Conservation (phyloP, 345 rosid genomes). For the Ailanthus altissimus region DNA sequence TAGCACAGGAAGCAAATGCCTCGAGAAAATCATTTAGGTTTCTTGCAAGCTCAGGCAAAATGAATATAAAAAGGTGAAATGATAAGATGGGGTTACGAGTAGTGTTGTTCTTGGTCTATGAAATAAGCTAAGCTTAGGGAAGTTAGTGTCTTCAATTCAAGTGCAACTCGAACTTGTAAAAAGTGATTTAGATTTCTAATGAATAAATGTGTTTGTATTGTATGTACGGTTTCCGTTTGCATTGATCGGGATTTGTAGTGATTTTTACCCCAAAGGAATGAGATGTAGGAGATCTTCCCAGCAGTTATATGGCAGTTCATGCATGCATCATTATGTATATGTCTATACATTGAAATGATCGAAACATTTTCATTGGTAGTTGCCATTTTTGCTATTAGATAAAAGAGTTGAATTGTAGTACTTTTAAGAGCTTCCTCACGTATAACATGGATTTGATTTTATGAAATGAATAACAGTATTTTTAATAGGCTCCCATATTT, state of each 20-base stretch:
- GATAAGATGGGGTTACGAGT: background rate
- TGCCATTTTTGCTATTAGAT: background rate
- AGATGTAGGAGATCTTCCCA: background rate
- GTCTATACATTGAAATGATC: background rate
- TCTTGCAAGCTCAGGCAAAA: slow-evolving; percentile 37
- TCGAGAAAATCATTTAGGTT: slow-evolving; percentile 34
- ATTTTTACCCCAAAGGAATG: background rate
- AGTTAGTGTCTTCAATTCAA: background rate
- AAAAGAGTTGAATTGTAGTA: background rate
- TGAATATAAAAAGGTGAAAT: background rate
- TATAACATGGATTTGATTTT: background rate
- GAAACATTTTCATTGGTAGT: background rate
- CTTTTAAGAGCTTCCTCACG: background rate
- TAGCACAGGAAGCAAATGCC: slow-evolving; percentile 46
- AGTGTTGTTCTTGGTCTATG: background rate
- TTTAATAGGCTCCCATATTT: too few species aligned
- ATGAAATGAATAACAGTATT: too few species aligned
- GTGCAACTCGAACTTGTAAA: background rate
- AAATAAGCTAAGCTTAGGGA: background rate
- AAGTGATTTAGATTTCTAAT: slow-evolving; percentile 4
- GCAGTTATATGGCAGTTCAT: background rate
- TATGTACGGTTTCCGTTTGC: background rate
- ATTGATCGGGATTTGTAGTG: slow-evolving; percentile 6
- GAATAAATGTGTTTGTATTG: background rate
- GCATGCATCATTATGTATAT: background rate